Conservation (phyloP, 139 green algal genomes). For the Marvania coccoides region DNA sequence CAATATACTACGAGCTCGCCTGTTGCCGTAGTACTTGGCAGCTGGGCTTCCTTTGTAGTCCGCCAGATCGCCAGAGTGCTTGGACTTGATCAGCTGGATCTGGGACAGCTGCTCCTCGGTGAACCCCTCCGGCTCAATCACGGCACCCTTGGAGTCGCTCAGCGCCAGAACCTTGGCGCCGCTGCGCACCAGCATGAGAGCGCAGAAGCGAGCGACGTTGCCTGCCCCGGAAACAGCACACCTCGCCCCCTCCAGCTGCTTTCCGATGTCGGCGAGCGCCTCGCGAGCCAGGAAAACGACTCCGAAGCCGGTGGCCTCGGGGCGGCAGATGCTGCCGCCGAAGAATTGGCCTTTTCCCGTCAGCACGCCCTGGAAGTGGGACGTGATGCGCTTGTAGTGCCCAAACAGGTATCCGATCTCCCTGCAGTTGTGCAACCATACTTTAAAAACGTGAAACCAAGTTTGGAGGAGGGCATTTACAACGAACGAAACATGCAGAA, state of each 20-base stretch:
- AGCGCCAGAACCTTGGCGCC: conserved; percentile 58
- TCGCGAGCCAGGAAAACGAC: conserved; percentile 64
- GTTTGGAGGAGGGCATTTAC: no score
- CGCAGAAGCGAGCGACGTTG: conserved; percentile 43
- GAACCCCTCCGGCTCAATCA: conserved; percentile 48
- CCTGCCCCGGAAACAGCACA: conserved; percentile 32
- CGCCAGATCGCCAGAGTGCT: conserved; percentile 10
- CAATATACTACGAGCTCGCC: neutral
- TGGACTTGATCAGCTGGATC: conserved; percentile 30
- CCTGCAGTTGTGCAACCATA: no score
- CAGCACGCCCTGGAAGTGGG: conserved; percentile 49
- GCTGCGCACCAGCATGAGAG: neutral
- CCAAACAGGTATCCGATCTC: conserved; percentile 81
- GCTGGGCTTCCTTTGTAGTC: conserved; percentile 8
- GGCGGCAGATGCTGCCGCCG: conserved; percentile 67
- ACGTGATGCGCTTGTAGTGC: conserved; percentile 76
- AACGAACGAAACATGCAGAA: no score
- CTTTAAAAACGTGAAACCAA: no score
- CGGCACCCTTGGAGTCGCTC: conserved; percentile 34
- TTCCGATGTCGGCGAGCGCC: conserved; percentile 34
- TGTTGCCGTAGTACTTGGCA: conserved; percentile 49
- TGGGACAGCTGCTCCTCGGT: conserved; percentile 39
- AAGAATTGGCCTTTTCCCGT: conserved; percentile 69
- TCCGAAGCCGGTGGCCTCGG: conserved; percentile 79
- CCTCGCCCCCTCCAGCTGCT: conserved; percentile 23